Evolutionary conservation across 2,329 filamentous ascomycete genomes (phyloP), one percentile per base, ranked within the genome.

Genomic region (Cordyceps pruinosa): DNA sequence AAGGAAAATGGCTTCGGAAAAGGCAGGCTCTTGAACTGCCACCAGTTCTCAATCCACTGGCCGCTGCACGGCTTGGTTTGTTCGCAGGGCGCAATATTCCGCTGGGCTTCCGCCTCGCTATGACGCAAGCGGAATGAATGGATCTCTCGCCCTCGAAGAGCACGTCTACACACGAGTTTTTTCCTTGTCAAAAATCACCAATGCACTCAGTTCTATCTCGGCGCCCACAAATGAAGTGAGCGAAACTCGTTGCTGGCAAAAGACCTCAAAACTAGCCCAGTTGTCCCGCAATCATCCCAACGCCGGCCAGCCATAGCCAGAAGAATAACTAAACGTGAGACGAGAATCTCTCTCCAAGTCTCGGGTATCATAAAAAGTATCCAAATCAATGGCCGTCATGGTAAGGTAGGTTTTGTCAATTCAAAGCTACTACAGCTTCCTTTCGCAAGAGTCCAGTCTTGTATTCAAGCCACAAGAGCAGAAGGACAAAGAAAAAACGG

Each of bases 381-480:
- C 53, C 35, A 56, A n/a, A 46, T 53, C 21, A 55, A 49, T 42
- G 53, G 53, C 53, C 53, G 44, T 56, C 53, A 56, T 49, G 35
- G 49, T 45, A 57, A 58, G 39, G 56, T 46, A 58, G 55, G 15
- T 30, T 52, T 46, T 51, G 47, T 58, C 56, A 58, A 58, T 58
- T 58, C 56, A 58, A 57, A 56, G 53, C 53, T 56, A 56, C 53
- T 56, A 56, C 32, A 48, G 45, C 45, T 56, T 49, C 53, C 45
- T 56, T 47, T 35, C n/a, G n/a, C n/a, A 25, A 35, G 21, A 34
- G 45, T 56, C 44, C 53, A 49, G 34, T 56, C 53, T 42, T 26
- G 53, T 23, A 32, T 41, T 45, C 19, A 17, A 26, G 34, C 23
- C 52, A 56, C 41, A 56, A 35, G 2, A 44, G 10, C 15, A 37